Conservation (phyloP, 2,329 filamentous ascomycete species). For the Graphilbum fragrans region DNA sequence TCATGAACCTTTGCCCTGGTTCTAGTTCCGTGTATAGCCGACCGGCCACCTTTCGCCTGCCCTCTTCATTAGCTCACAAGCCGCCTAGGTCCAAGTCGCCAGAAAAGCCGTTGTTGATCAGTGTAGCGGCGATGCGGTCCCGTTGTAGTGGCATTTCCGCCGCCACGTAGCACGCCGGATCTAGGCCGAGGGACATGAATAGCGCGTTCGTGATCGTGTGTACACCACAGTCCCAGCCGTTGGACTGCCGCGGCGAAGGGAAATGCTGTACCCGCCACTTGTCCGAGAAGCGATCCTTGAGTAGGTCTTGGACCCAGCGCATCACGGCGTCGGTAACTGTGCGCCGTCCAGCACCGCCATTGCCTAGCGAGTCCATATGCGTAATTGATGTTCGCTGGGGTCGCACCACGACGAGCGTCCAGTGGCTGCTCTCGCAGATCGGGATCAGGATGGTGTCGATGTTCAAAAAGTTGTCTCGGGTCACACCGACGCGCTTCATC, state of each 20-base stretch:
- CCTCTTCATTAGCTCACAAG: slow-evolving; percentile 16
- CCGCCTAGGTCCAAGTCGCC: slow-evolving; percentile 41
- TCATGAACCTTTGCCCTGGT: background rate
- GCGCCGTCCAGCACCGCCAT: slow-evolving; percentile 21
- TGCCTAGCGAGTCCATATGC: slow-evolving; percentile 56
- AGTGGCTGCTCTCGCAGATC: slow-evolving; percentile 52
- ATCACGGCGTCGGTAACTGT: slow-evolving; percentile 29
- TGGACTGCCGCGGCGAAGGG: slow-evolving; percentile 45
- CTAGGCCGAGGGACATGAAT: slow-evolving; percentile 42
- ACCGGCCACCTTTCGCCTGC: background rate
- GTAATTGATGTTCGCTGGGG: slow-evolving; percentile 48
- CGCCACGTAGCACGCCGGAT: slow-evolving; percentile 37
- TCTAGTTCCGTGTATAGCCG: background rate
- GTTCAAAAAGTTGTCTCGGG: slow-evolving; percentile 48
- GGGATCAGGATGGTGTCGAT: slow-evolving; percentile 59
- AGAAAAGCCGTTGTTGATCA: slow-evolving; percentile 55
- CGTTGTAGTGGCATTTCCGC: slow-evolving; percentile 47
- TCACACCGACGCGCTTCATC: slow-evolving; percentile 43
- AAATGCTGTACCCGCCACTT: slow-evolving; percentile 43
- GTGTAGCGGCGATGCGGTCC: slow-evolving; percentile 48
- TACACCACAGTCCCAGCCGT: slow-evolving; percentile 65
- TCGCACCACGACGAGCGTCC: slow-evolving; percentile 59
- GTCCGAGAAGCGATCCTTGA: slow-evolving; percentile 40
- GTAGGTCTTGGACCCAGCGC: slow-evolving; percentile 44
- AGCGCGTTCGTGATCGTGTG: slow-evolving; percentile 65